Percentiles rank a stretch among this genome's conserved stretches.
Conservation (phyloP, 805 yeast species). For the Schwanniomyces polymorphus region DNA sequence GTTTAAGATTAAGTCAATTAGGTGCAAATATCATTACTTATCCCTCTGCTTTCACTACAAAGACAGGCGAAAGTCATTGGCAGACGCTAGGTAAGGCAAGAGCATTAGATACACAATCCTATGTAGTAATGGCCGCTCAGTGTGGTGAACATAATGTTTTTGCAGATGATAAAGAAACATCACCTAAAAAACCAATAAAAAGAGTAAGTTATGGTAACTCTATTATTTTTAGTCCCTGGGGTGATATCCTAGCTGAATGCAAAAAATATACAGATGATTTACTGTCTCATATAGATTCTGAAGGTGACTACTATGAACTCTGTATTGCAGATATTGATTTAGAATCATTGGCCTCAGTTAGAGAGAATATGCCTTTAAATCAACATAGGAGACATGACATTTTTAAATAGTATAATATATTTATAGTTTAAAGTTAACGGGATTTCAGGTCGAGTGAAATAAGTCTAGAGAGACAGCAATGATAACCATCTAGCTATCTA, state of each 20-base stretch:
- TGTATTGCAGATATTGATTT: slow-evolving; percentile 69
- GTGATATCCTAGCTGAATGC: slow-evolving; percentile 62
- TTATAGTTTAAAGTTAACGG: neutral
- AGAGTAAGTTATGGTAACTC: slow-evolving; percentile 87
- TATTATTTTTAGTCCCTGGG: slow-evolving; percentile 91
- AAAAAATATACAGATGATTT: slow-evolving; percentile 27
- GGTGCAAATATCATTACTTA: slow-evolving; percentile 80
- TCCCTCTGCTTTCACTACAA: slow-evolving; percentile 92
- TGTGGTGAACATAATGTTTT: slow-evolving; percentile 69
- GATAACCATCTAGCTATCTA: too few relatives aligned
- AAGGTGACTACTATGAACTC: slow-evolving; percentile 39
- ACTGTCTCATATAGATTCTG: slow-evolving; percentile 17
- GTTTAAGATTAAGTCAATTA: slow-evolving; percentile 56
- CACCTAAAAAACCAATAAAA: slow-evolving; percentile 18
- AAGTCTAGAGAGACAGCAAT: too few relatives aligned
- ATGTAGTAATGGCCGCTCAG: slow-evolving; percentile 87
- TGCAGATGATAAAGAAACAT: slow-evolving; percentile 30
- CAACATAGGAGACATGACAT: slow-evolving; percentile 68
- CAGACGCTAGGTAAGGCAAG: slow-evolving; percentile 73
- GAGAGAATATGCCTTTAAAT: slow-evolving; percentile 77
- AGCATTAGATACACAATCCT: slow-evolving; percentile 87
- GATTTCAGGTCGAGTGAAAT: neutral
- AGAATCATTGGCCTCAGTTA: slow-evolving; percentile 45
- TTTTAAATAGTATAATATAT: slow-evolving; percentile 33
- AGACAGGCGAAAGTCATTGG: slow-evolving; percentile 94